Evolutionary conservation across 192 early-diverging fungal genomes (phyloP).

Genomic region (Piromyces finnis): DNA sequence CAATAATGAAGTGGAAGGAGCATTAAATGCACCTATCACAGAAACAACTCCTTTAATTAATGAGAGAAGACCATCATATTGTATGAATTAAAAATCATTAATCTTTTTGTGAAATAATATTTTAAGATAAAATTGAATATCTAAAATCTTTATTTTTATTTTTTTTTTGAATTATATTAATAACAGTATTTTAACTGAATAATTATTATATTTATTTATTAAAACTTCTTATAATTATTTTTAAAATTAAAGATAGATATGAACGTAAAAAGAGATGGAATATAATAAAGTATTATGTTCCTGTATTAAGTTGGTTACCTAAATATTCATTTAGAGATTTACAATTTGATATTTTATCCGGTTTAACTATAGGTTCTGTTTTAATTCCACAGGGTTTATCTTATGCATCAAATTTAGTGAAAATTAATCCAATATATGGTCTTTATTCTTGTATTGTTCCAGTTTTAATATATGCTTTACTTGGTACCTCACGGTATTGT

Average conservation of each 20-base stretch:
- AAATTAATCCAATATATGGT: constrained; percentile 73
- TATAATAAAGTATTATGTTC: not conserved
- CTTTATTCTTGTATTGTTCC: constrained; percentile 77
- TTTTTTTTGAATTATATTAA: no score
- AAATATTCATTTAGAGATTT: not conserved
- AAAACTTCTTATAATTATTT: no score
- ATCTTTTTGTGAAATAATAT: no score
- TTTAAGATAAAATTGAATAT: no score
- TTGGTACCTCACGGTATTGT: constrained; percentile 73
- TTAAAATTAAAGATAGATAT: not conserved
- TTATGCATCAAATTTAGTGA: constrained; percentile 74
- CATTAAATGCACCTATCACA: no score
- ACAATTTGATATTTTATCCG: not conserved
- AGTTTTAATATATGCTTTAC: constrained; percentile 63
- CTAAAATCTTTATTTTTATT: no score
- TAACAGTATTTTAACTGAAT: no score
- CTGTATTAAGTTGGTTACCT: not conserved
- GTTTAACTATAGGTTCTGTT: constrained; percentile 7
- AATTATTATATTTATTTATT: no score
- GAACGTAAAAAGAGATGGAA: not conserved
- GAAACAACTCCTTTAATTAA: no score
- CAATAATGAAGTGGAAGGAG: no score
- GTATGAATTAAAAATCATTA: no score
- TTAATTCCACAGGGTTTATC: constrained; percentile 64
- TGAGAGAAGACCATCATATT: no score